phyloP scores from a whole-genome alignment of 106 monocot species.

The Iris macrosiphon region DNA sequence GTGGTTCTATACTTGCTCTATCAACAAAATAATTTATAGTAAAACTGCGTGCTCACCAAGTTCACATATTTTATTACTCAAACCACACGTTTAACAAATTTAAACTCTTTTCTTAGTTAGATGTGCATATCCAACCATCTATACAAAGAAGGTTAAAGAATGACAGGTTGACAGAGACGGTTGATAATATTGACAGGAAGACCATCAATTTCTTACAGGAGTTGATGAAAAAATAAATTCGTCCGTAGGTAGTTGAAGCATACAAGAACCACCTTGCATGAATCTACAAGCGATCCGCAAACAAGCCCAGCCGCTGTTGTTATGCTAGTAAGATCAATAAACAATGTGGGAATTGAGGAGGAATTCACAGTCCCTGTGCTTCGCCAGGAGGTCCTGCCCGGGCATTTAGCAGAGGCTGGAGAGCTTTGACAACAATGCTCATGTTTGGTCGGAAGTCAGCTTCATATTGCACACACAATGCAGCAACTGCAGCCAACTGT shows the following conservation, averaged over 20 bases:
- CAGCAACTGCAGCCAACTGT: conserved; percentile 9
- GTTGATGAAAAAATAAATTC: background rate
- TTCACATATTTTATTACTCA: too few species aligned
- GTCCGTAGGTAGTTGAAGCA: background rate
- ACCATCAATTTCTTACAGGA: background rate
- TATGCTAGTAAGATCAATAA: conserved; percentile 1
- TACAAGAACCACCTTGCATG: background rate
- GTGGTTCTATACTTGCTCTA: too few species aligned
- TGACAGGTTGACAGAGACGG: too few species aligned
- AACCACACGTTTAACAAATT: too few species aligned
- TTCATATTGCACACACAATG: conserved; percentile 10
- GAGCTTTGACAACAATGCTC: conserved; percentile 13
- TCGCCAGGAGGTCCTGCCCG: background rate
- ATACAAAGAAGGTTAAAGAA: too few species aligned
- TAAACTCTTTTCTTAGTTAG: too few species aligned
- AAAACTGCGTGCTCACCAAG: too few species aligned
- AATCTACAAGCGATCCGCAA: conserved; percentile 1
- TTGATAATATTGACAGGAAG: background rate
- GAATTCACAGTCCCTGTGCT: background rate
- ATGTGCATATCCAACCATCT: too few species aligned
- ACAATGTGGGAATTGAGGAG: background rate
- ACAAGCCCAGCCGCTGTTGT: background rate
- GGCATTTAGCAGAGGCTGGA: conserved; percentile 5
- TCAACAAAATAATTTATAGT: too few species aligned
- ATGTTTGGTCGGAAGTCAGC: conserved; percentile 11